Percentiles rank a stretch among this genome's conserved stretches.
These are phyloP conservation scores for Pseudognaphalium luteoalbum DNA, from an alignment of 129 eudicot species.

Conservation along the genomic window DNA sequence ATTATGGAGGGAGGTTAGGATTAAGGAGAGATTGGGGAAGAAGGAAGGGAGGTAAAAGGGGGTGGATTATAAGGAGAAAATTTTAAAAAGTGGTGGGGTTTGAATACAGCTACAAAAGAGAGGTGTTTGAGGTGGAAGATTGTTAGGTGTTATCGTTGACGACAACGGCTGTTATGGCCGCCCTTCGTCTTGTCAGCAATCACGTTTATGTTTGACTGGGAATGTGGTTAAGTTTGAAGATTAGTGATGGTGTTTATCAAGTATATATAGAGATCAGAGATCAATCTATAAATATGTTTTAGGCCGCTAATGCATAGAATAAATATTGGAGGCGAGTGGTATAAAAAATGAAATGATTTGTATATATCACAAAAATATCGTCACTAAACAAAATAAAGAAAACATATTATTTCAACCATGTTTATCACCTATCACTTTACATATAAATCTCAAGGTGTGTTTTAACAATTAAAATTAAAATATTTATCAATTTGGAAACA, in stretches of 20 bases:
- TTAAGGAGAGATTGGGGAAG: neutral
- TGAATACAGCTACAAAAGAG: slow-evolving; percentile 30
- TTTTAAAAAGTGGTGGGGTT: slow-evolving; percentile 15
- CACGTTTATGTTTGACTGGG: neutral
- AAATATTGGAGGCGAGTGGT: no score
- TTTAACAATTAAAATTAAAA: no score
- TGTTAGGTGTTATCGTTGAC: slow-evolving; percentile 26
- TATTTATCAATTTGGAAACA: no score
- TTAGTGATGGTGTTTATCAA: neutral
- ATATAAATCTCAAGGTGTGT: no score
- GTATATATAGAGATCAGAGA: neutral
- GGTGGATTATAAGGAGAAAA: slow-evolving; percentile 26
- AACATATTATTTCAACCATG: no score
- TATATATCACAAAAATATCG: no score
- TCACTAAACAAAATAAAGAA: no score
- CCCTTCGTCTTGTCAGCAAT: slow-evolving; percentile 27
- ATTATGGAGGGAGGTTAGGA: neutral
- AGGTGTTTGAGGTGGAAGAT: slow-evolving; percentile 34
- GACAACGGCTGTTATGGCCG: slow-evolving; percentile 33
- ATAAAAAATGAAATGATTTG: no score
- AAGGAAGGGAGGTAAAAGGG: neutral
- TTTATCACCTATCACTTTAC: no score
- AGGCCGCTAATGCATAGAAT: no score
- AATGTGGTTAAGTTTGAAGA: neutral
- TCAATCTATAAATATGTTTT: neutral